Percentiles rank a stretch among this genome's conserved stretches.
Evolutionary conservation across 768 basidiomycete genomes (phyloP).

Genomic region (Tricholoma flavovirens): DNA sequence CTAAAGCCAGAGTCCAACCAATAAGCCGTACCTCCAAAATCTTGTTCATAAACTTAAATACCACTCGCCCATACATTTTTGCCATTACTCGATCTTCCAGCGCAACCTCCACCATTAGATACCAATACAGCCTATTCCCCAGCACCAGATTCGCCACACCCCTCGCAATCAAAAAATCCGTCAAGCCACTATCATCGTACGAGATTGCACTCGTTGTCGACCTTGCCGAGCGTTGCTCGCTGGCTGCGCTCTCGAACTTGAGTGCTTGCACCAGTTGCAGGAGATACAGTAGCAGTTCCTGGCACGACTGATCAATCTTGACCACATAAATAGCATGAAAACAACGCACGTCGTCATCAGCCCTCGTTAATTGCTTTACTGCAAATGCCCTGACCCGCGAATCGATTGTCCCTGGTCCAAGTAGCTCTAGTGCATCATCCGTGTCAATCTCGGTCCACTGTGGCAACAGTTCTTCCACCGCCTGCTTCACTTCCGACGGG

Average conservation of each 20-base stretch:
- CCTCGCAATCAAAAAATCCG: constrained; percentile 85
- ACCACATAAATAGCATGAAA: not conserved
- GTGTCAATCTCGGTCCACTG: constrained; percentile 97
- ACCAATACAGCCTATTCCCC: constrained; percentile 95
- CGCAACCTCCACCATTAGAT: constrained; percentile 93
- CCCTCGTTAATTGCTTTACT: constrained; percentile 82
- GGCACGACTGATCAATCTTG: constrained; percentile 8
- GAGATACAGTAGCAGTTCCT: constrained; percentile 92
- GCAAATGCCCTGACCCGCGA: constrained; percentile 93
- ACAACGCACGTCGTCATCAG: constrained; percentile 83
- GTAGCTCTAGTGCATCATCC: constrained; percentile 91
- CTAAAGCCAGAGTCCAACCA: not conserved
- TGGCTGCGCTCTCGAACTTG: constrained; percentile 86
- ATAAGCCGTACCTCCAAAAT: constrained; percentile 64
- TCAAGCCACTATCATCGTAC: constrained; percentile 87
- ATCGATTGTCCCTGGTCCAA: constrained; percentile 86
- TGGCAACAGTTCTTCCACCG: constrained; percentile 91
- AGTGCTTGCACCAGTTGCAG: constrained; percentile 96
- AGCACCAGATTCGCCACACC: constrained; percentile 79
- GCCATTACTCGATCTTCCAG: constrained; percentile 80
- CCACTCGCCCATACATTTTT: constrained; percentile 91
- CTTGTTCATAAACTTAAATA: constrained; percentile 85
- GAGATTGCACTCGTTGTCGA: constrained; percentile 70
- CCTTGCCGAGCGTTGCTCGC: constrained; percentile 70
- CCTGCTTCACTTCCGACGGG: constrained; percentile 93